phyloP scores from a whole-genome alignment of 225 moss, liverwort and hornwort species.

The Thuidium tamariscinum region DNA sequence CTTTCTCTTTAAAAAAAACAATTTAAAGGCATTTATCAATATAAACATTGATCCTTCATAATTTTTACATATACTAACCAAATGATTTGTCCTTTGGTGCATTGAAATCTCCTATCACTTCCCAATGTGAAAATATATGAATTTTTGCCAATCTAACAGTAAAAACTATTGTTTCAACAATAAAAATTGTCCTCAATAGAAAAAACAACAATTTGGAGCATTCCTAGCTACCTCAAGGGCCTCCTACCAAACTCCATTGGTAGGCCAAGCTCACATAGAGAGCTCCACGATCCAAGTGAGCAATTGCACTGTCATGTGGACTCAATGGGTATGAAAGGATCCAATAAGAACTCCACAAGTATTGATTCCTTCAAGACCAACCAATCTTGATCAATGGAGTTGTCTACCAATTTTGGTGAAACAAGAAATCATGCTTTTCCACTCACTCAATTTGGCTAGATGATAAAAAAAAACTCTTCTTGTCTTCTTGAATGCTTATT shows the following conservation, averaged over 20 bases:
- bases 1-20: accelerated
- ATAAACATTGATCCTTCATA: neutral
- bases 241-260: too few relatives aligned
- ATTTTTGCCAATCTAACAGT: too few relatives aligned
- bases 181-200: neutral
- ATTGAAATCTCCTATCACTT: neutral
- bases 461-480: too few relatives aligned
- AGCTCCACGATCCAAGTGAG: too few relatives aligned
- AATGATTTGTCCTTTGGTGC: neutral
- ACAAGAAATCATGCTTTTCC: too few relatives aligned
- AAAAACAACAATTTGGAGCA: neutral
- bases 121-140: neutral
- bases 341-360: accelerated
- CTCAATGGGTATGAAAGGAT: accelerated
- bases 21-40: neutral
- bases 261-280: too few relatives aligned
- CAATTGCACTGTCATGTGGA: too few relatives aligned
- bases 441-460: too few relatives aligned
- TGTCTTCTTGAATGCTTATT: too few relatives aligned
- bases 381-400: accelerated
- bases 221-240: neutral
- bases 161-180: neutral
- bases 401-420: too few relatives aligned
- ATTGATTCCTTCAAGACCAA: too few relatives aligned
- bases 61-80: neutral